A percentile compares a stretch with the other conserved stretches of the same genome.
phyloP scores from a whole-genome alignment of 1,284 basidiomycete genomes.

The Cutaneotrichosporon spelunceum region DNA sequence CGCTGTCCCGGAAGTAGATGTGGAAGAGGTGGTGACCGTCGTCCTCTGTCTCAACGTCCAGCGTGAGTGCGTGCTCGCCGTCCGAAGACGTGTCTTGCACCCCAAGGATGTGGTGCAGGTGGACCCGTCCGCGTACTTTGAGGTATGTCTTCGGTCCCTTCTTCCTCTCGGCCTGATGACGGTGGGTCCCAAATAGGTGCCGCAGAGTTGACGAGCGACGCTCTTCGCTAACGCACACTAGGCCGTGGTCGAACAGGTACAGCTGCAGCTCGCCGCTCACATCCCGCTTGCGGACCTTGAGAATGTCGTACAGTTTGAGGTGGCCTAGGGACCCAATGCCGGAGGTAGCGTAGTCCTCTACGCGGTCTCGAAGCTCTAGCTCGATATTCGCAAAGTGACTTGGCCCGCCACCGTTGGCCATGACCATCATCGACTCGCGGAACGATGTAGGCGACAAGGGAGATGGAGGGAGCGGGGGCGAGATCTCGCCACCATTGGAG shows the following conservation, averaged over 20 bases:
- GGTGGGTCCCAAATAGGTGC: conserved; percentile 17
- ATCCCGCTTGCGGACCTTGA: conserved; percentile 79
- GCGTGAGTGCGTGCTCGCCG: conserved; percentile 81
- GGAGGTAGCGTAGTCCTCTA: conserved; percentile 92
- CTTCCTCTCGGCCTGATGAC: neutral
- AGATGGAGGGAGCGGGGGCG: conserved; percentile 41
- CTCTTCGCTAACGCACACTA: conserved; percentile 94
- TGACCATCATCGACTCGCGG: conserved; percentile 18
- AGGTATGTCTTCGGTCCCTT: conserved; percentile 55
- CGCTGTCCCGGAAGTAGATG: conserved; percentile 85
- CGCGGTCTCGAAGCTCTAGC: conserved; percentile 78
- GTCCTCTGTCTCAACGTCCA: conserved; percentile 79
- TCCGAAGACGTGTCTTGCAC: conserved; percentile 72
- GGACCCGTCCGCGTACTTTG: conserved; percentile 89
- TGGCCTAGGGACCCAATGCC: conserved; percentile 76
- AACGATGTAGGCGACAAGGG: conserved; percentile 28
- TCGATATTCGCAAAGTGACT: conserved; percentile 69
- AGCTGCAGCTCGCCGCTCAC: conserved; percentile 88
- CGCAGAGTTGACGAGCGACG: conserved; percentile 60
- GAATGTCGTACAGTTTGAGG: conserved; percentile 83
- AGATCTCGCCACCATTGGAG: conserved; percentile 24
- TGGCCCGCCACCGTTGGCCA: neutral
- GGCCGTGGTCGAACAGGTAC: conserved; percentile 92
- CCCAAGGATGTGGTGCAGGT: conserved; percentile 84
- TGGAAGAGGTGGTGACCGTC: conserved; percentile 89